phyloP scores from a whole-genome alignment of 805 yeast species.

The Candida palmyrensis region DNA sequence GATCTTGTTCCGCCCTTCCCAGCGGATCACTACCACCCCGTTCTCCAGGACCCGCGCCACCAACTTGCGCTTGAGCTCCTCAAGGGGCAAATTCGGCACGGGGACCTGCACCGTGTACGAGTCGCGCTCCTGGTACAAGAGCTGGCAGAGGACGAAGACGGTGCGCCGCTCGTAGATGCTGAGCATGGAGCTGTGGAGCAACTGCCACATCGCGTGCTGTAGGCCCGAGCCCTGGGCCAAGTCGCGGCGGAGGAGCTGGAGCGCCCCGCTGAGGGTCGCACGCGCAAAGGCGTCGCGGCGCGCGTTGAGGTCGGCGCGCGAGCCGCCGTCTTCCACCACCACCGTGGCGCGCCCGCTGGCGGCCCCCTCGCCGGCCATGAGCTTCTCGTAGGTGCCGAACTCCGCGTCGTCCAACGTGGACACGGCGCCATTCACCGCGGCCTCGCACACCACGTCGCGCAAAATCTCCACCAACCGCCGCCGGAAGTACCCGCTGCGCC shows the following conservation, averaged over 20 bases:
- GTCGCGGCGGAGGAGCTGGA: conserved; percentile 58
- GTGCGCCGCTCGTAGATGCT: conserved; percentile 56
- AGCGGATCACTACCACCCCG: conserved; percentile 52
- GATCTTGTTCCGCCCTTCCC: conserved; percentile 55
- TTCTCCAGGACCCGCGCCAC: conserved; percentile 51
- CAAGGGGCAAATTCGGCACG: conserved; percentile 53
- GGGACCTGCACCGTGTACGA: conserved; percentile 57
- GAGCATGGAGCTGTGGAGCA: conserved; percentile 56
- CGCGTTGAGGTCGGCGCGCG: conserved; percentile 36
- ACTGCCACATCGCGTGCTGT: conserved; percentile 58
- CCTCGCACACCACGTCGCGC: conserved; percentile 50
- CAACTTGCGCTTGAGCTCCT: conserved; percentile 47
- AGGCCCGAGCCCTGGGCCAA: conserved; percentile 55
- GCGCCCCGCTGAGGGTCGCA: conserved; percentile 58
- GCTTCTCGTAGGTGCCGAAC: conserved; percentile 34
- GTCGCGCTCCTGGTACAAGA: conserved; percentile 60
- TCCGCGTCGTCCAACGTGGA: conserved; percentile 64
- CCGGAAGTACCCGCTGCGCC: conserved; percentile 50
- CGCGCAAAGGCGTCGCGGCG: conserved; percentile 66
- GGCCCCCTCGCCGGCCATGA: conserved; percentile 13
- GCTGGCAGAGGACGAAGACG: conserved; percentile 59
- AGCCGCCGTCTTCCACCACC: conserved; percentile 49
- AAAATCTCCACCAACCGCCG: conserved; percentile 45
- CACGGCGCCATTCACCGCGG: conserved; percentile 61
- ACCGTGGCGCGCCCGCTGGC: conserved; percentile 29